These are phyloP conservation scores for Boletus vinaceobasis DNA, from an alignment of 768 basidiomycete genomes.

Conservation along the genomic window DNA sequence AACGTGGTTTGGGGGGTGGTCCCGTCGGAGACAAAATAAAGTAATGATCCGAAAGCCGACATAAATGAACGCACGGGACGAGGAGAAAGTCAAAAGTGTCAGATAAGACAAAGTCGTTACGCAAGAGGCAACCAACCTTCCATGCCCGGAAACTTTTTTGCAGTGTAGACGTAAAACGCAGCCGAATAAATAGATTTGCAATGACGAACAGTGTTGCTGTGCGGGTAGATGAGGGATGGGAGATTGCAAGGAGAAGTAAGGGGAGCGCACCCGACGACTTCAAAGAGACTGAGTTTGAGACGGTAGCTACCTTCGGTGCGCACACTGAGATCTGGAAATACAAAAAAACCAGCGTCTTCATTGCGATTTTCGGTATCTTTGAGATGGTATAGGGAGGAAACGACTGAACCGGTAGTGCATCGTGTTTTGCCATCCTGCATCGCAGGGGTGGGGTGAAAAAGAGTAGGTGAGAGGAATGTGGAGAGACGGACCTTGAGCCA, in stretches of 20 bases:
- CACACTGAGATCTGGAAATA: slow-evolving; percentile 92
- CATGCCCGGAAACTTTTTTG: slow-evolving; percentile 97
- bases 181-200: slow-evolving; percentile 88
- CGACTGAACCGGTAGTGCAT: slow-evolving; percentile 88
- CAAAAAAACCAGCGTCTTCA: slow-evolving; percentile 87
- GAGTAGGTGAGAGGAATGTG: background rate
- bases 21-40: slow-evolving; percentile 11
- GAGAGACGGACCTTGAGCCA: slow-evolving; percentile 61
- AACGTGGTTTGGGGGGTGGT: background rate
- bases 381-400: slow-evolving; percentile 87
- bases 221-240: slow-evolving; percentile 2
- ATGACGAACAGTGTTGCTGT: slow-evolving; percentile 79
- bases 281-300: slow-evolving; percentile 72
- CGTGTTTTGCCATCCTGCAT: slow-evolving; percentile 83
- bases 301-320: slow-evolving; percentile 87
- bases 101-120: slow-evolving; percentile 20
- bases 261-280: slow-evolving; percentile 75
- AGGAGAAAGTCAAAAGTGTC: slow-evolving; percentile 9
- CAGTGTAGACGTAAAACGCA: slow-evolving; percentile 91
- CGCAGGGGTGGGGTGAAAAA: background rate
- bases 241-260: background rate
- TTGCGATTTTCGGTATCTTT: slow-evolving; percentile 66
- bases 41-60: slow-evolving; percentile 18
- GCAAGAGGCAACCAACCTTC: slow-evolving; percentile 55
- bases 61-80: slow-evolving; percentile 13